Base-by-base conservation (phyloP, 306 rosid genomes). In the Fragaria iinumae region DNA sequence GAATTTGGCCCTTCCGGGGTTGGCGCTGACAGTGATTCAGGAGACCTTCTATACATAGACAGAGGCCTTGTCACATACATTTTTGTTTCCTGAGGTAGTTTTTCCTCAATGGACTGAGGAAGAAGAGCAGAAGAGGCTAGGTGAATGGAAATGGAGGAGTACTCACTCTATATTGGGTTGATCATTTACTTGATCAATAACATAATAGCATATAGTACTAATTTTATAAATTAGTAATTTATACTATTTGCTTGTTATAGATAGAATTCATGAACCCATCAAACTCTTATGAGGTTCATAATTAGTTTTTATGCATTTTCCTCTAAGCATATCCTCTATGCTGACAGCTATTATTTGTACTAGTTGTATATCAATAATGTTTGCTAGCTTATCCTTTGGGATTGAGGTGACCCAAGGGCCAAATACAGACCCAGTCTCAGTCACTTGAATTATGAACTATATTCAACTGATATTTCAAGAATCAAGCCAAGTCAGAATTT, bases 51-150 rank as follows among this genome's bases (percentile, higher is more conserved):
- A 68, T 56, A 89, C 49, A 57, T 7, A 17, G 97, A 92, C 14
- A 90, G 76, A 63, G 90, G 87, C 85, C 87, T 89, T 5, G 97
- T 89, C 71, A 90, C 90, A 66, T 92, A 87, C 96, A 87, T 86
- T 0, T 72, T 73, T 23, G 60, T 3, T 34, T 18, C 11, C 9
- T 10, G 14, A 21, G 38, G 2, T 1, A 4, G 41, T 38, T 38
- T 38, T 38, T 38, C 7, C 7, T 4, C 41, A 5, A 5, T 5
- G 41, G 41, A 38, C 53, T 13, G 2, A 62, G 21, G 41, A 62
- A 29, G 41, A 14, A 62, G 41, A 6, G 41, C 41, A 38, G 8
- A 38, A 38, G 41, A 38, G 41, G 41, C 41, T 38, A 62, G 10
- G 41, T 29, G 67, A 29, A 29, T 29, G 32, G 9, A 62, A 29